Conservation (phyloP, 2,329 filamentous ascomycete genomes). For the Phaeoacremonium minimum region DNA sequence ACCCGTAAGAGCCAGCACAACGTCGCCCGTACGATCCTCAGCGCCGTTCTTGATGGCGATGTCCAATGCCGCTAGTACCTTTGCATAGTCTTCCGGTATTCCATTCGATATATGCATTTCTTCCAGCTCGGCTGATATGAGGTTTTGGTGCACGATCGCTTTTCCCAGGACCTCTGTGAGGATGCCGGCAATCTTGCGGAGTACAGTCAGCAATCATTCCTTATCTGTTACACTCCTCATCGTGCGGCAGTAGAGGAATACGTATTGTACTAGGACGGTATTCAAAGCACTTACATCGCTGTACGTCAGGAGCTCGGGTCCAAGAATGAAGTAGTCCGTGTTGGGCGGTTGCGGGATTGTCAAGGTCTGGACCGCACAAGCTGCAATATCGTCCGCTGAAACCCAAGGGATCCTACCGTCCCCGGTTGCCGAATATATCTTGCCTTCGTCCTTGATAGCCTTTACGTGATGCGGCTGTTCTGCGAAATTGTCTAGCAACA, state of each 20-base stretch:
- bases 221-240: too few species aligned
- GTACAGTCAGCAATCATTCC: slow-evolving; percentile 1
- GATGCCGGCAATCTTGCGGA: slow-evolving; percentile 24
- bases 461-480: slow-evolving; percentile 17
- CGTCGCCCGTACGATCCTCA: slow-evolving; percentile 28
- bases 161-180: slow-evolving; percentile 24
- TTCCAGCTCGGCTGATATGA: slow-evolving; percentile 21
- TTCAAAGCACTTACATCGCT: slow-evolving; percentile 18
- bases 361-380: slow-evolving; percentile 33
- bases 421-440: slow-evolving; percentile 36
- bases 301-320: slow-evolving; percentile 30
- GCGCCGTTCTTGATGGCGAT: slow-evolving; percentile 23
- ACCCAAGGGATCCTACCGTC: slow-evolving; percentile 42
- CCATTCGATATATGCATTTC: slow-evolving; percentile 16
- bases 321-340: slow-evolving; percentile 30
- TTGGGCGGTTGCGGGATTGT: slow-evolving; percentile 32
- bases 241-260: too few species aligned
- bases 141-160: slow-evolving; percentile 26
- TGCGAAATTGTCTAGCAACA: slow-evolving; percentile 43
- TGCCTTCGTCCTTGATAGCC: slow-evolving; percentile 30
- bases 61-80: slow-evolving; percentile 26
- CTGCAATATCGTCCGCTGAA: slow-evolving; percentile 39
- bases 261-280: background rate
- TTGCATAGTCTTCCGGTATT: slow-evolving; percentile 23
- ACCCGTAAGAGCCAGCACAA: slow-evolving; percentile 26